phyloP scores from a whole-genome alignment of 1,284 basidiomycete genomes.

The Tylopilus sp. region DNA sequence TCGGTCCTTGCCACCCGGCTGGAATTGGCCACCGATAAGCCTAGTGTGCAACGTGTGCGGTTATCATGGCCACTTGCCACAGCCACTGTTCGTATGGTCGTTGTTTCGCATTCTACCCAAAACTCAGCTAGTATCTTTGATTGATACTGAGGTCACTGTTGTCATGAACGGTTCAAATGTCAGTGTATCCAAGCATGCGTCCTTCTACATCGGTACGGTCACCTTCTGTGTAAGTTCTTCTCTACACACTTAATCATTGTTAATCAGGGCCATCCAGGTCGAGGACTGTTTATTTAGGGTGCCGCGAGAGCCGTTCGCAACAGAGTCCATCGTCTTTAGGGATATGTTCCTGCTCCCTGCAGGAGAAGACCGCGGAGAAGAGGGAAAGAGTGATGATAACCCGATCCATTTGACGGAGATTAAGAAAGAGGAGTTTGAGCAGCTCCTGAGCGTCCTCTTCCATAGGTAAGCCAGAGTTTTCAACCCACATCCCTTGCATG shows the following conservation, averaged over 20 bases:
- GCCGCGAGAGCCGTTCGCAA: conserved; percentile 26
- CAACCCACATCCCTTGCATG: not conserved
- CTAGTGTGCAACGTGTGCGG: too few relatives aligned
- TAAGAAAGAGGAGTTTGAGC: conserved; percentile 30
- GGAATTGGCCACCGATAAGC: too few relatives aligned
- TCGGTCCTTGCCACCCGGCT: too few relatives aligned
- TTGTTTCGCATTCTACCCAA: too few relatives aligned
- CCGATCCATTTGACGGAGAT: conserved; percentile 31
- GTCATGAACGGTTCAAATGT: too few relatives aligned
- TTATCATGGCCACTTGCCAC: too few relatives aligned
- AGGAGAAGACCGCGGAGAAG: conserved; percentile 7
- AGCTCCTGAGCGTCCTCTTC: conserved; percentile 20
- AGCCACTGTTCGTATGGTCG: too few relatives aligned
- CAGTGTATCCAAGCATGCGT: conserved; percentile 6
- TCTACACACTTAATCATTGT: not conserved
- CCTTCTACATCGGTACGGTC: conserved; percentile 24
- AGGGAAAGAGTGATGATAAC: conserved; percentile 26
- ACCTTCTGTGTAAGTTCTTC: conserved; percentile 19
- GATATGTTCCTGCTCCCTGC: conserved; percentile 37
- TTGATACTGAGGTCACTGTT: too few relatives aligned
- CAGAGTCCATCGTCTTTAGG: conserved; percentile 32
- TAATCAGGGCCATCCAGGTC: conserved; percentile 21
- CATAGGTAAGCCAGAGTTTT: conserved; percentile 8
- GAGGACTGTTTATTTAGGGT: conserved; percentile 35
- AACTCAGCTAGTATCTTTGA: too few relatives aligned